Conservation (phyloP, 2,329 filamentous ascomycete genomes). For the Coniosporium tulheliwenetii region DNA sequence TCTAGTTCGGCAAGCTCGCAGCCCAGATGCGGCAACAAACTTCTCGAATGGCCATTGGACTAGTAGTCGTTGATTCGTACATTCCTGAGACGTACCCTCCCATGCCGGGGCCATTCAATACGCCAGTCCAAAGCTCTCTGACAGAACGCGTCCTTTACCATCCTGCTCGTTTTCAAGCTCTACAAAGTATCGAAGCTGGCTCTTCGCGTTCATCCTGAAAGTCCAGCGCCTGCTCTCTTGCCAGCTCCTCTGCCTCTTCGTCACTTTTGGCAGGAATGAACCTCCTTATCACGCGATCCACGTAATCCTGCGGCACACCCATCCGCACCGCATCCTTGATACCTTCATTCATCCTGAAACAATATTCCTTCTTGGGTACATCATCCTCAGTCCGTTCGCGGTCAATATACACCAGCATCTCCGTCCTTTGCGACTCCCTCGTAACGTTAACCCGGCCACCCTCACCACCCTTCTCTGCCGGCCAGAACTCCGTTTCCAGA, state of each 20-base stretch:
- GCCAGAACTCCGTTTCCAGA: constrained; percentile 29
- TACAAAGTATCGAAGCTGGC: no score
- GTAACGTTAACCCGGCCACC: constrained; percentile 3
- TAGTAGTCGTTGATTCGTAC: no score
- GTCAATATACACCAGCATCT: constrained; percentile 47
- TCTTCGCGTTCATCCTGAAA: constrained; percentile 2
- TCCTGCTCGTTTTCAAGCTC: constrained; percentile 11
- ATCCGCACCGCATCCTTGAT: constrained; percentile 40
- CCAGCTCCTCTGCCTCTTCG: constrained; percentile 12
- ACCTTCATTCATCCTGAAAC: constrained; percentile 47
- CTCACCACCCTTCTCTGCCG: constrained; percentile 3
- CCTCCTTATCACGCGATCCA: constrained; percentile 35
- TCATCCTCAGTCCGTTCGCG: constrained; percentile 21
- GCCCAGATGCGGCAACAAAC: no score
- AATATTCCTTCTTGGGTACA: constrained; percentile 41
- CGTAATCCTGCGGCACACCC: constrained; percentile 41
- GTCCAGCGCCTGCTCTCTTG: constrained; percentile 18
- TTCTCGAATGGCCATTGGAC: no score
- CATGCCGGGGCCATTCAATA: no score
- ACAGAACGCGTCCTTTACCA: neutral
- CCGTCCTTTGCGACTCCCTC: neutral
- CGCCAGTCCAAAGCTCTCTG: no score
- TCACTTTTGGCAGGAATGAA: constrained; percentile 25
- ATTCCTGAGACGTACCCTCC: no score
- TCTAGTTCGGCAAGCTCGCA: no score